Base-by-base conservation (phyloP, 345 rosid genomes). In the Mercurialis annua region DNA sequence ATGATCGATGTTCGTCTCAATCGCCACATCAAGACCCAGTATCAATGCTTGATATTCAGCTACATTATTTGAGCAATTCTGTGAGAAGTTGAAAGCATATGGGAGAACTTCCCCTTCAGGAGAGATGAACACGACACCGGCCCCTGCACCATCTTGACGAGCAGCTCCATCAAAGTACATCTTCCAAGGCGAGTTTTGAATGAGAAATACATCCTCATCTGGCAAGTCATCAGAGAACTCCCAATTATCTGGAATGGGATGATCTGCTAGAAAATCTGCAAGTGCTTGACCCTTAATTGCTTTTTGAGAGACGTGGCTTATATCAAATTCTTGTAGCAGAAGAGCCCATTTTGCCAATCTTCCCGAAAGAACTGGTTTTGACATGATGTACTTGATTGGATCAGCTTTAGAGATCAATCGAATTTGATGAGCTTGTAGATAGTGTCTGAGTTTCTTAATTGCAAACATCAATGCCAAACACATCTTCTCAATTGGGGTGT, bases 141-240 rank as follows among this genome's bases (percentile, higher is more conserved):
- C 58, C 0, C 10, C 10, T 14, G 3, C 30, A 21, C 34, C 10
- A 27, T n/a, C n/a, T n/a, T n/a, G n/a, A n/a, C n/a, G n/a, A n/a
- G n/a, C n/a, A n/a, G n/a, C n/a, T n/a, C n/a, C 21, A 55, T 55
- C 14, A 55, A 55, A 55, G 59, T 24, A 55, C 21, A 54, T 54
- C 14, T 54, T 54, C 18, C 59, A 54, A 10, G 59, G 59, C 27
- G 17, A 55, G 4, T 12, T 55, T 31, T n/a, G n/a, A n/a, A n/a
- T n/a, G n/a, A n/a, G n/a, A n/a, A n/a, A n/a, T n/a, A n/a, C n/a
- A n/a, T n/a, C n/a, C 1, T 54, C 36, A 27, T 27, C 11, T 4
- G 2, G 59, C 0, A 54, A 10, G 59, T 15, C 59, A 24, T 54
- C 11, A 27, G 6, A 54, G 17, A 54, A 54, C 8, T 54, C 5